Percentiles rank a stretch among this genome's conserved stretches.
phyloP scores from a whole-genome alignment of 306 rosid genomes.

The Rosa persica region DNA sequence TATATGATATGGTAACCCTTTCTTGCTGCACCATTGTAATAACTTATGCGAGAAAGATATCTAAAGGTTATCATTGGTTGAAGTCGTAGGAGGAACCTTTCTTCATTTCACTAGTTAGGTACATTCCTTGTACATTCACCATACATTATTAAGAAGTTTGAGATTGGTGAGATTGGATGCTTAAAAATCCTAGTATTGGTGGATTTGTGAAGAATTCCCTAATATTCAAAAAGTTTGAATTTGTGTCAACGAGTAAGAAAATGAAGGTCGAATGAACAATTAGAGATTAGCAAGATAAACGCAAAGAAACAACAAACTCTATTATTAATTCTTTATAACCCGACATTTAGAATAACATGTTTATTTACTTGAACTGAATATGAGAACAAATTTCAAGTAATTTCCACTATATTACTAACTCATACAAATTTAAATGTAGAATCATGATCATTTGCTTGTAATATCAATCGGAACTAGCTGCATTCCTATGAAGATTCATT shows the following conservation, averaged over 20 bases:
- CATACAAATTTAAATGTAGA: too few species aligned
- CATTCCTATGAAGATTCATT: too few species aligned
- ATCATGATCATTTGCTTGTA: too few species aligned
- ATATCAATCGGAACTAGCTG: too few species aligned
- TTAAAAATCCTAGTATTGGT: not conserved
- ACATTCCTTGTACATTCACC: not conserved
- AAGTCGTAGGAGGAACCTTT: not conserved
- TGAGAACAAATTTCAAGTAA: too few species aligned
- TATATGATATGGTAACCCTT: not conserved
- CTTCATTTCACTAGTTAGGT: not conserved
- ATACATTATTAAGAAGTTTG: not conserved
- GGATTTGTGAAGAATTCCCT: not conserved
- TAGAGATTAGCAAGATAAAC: not conserved
- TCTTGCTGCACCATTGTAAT: conserved; percentile 3
- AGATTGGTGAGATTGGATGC: not conserved
- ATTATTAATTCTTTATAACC: not conserved
- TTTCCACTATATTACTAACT: too few species aligned
- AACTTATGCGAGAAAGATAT: not conserved
- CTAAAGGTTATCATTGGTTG: not conserved
- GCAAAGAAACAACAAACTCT: too few species aligned
- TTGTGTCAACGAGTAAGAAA: not conserved
- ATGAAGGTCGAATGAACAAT: not conserved
- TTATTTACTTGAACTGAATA: too few species aligned
- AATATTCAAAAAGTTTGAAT: not conserved
- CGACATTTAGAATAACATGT: too few species aligned